Base-by-base conservation (phyloP, 2,329 filamentous ascomycete species). In the Graphium sp. region DNA sequence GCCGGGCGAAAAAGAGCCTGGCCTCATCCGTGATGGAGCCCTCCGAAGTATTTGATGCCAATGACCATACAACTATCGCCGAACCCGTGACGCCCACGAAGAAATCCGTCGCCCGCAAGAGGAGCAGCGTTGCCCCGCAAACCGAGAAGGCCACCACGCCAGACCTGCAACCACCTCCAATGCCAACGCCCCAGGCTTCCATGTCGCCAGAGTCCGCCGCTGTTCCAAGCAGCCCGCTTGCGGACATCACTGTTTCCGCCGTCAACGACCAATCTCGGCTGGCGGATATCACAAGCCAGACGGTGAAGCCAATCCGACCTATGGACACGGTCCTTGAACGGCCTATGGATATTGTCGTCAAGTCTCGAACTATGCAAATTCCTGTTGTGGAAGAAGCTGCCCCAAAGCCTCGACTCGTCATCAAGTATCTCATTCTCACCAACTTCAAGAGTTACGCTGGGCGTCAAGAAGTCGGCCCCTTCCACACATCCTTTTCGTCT, bases 361-460 rank as follows among this genome's bases (percentile, higher is more conserved):
- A 91, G 52, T 82, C 84, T 26, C 74, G 85, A 34, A 78, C 76
- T 19, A 60, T 76, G 44, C 63, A 70, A 2, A 60, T 73, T 16
- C 65, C 68, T 0, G 55, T 72, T n/a, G 69, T 81, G 24, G 80
- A 92, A 47, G 72, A 82, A 16, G 69, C 66, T 1, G 74, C 67
- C 1, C 80, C 84, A 2, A 92, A 85, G 48, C 62, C 83, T 29
- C 78, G 89, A 30, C 85, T 89, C 38, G 87, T 95, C 30, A 87
- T 98, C 38, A 89, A 82, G 12, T 83, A 93, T 47, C 62, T 98
- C 27, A 74, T 92, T 34, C 64, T 98, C 40, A 91, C 72, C 39
- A 98, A 98, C 53, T 98, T 98, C 70, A 98, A 98, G 59, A 95
- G 87, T 57, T 98, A 98, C 49, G 89, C 89, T 11, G 89, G 89